A percentile compares a stretch with the other conserved stretches of the same genome.
Conservation (phyloP, 2,329 filamentous ascomycete genomes). For the Paecilomyces sp. region DNA sequence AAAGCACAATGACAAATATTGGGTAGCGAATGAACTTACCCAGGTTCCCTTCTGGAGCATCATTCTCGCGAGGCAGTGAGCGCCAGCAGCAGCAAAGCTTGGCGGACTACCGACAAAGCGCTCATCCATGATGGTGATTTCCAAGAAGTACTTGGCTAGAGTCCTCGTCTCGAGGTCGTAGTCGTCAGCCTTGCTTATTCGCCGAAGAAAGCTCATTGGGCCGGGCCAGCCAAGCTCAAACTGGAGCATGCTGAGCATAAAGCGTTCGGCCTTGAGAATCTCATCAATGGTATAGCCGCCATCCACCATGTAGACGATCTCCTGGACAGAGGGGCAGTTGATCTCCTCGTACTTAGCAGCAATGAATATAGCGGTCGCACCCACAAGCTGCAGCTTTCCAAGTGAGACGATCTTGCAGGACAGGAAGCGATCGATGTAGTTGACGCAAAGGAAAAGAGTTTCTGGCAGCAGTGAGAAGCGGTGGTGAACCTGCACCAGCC, state of each 20-base stretch:
- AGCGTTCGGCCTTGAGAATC: slow-evolving; percentile 93
- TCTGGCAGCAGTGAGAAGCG: slow-evolving; percentile 88
- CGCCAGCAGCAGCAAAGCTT: slow-evolving; percentile 83
- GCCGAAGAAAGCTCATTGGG: slow-evolving; percentile 93
- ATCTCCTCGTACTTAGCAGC: slow-evolving; percentile 99
- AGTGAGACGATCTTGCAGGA: slow-evolving; percentile 92
- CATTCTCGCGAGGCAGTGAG: slow-evolving; percentile 82
- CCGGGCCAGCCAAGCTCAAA: slow-evolving; percentile 98
- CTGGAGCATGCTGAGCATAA: slow-evolving; percentile 94
- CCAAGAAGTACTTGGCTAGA: slow-evolving; percentile 94
- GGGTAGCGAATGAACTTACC: slow-evolving; percentile 53
- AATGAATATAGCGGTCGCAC: slow-evolving; percentile 90
- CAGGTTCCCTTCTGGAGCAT: slow-evolving; percentile 89
- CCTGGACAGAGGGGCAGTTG: slow-evolving; percentile 87
- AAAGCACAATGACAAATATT: background rate
- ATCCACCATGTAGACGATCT: slow-evolving; percentile 99
- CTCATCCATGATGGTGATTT: slow-evolving; percentile 96
- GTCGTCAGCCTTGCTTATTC: slow-evolving; percentile 97
- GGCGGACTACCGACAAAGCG: slow-evolving; percentile 87
- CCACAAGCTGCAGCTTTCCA: slow-evolving; percentile 90
- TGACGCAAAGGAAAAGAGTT: slow-evolving; percentile 89
- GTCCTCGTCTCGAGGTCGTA: slow-evolving; percentile 95
- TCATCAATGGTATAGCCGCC: slow-evolving; percentile 82
- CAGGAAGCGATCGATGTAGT: slow-evolving; percentile 95
- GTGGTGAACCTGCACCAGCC: slow-evolving; percentile 92